Conservation (phyloP, 257 asterid genomes). For the Mentha longifolia region DNA sequence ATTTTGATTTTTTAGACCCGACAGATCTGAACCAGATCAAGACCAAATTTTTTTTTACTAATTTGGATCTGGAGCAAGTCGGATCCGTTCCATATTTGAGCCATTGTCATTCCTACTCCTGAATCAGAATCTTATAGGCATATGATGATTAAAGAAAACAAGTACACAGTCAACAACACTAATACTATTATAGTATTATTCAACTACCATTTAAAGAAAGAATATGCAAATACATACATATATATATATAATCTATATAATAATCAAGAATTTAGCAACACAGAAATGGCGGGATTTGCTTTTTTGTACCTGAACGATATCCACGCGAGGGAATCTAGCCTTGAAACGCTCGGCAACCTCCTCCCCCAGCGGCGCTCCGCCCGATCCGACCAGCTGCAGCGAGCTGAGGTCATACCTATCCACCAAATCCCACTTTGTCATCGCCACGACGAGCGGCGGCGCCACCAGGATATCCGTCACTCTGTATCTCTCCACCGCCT, state of each 20-base stretch:
- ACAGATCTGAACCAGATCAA: too few species aligned
- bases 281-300: not conserved
- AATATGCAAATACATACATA: too few species aligned
- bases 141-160: not conserved
- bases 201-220: too few species aligned
- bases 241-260: not conserved
- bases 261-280: not conserved
- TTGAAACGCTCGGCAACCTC: constrained; percentile 63
- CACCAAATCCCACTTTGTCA: constrained; percentile 79
- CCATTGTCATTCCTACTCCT: too few species aligned
- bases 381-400: constrained; percentile 60
- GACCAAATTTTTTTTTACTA: too few species aligned
- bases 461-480: constrained; percentile 80
- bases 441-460: constrained; percentile 83
- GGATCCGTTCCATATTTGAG: too few species aligned
- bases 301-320: constrained; percentile 62
- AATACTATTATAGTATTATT: too few species aligned
- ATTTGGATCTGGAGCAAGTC: too few species aligned
- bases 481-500: constrained; percentile 66
- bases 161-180: not conserved
- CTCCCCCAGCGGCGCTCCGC: constrained; percentile 95
- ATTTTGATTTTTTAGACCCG: too few species aligned
- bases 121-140: not conserved
- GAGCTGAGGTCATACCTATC: constrained; percentile 74
- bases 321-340: constrained; percentile 62